Conservation (phyloP, 257 asterid genomes). For the Lavandula angustifolia region DNA sequence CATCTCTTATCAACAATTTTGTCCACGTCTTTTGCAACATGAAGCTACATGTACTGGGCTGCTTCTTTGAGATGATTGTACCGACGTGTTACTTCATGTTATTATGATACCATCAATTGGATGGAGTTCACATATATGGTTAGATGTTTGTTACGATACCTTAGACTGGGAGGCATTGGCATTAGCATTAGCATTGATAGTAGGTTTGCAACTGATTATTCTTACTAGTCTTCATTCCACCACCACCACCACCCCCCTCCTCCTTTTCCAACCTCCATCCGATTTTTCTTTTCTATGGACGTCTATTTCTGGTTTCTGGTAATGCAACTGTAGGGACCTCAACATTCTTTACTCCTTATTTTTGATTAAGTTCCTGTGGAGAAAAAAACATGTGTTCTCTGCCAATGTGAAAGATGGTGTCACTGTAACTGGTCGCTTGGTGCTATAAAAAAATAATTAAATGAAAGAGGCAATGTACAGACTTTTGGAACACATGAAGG, state of each 20-base stretch:
- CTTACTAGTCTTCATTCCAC: not conserved
- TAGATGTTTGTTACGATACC: conserved; percentile 4
- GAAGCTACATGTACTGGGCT: not conserved
- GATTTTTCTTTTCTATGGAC: too few species aligned
- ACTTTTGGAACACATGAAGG: not conserved
- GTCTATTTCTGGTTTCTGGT: too few species aligned
- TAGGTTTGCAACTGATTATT: conserved; percentile 4
- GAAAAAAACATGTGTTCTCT: not conserved
- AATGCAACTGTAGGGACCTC: too few species aligned
- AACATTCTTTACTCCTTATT: too few species aligned
- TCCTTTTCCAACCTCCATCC: not conserved
- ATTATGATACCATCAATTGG: conserved; percentile 24
- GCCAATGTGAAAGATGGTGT: conserved; percentile 1
- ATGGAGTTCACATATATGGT: not conserved
- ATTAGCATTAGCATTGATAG: not conserved
- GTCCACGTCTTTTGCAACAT: conserved; percentile 15
- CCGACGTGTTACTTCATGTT: conserved; percentile 20
- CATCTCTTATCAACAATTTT: conserved; percentile 22
- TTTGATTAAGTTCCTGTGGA: not conserved
- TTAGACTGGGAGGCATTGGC: not conserved
- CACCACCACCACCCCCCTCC: not conserved
- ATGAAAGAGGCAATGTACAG: not conserved
- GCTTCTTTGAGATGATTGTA: conserved; percentile 3
- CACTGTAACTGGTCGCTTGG: conserved; percentile 1
- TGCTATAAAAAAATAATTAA: not conserved